These are phyloP conservation scores for Didymella lethalis DNA, from an alignment of 2,329 filamentous ascomycete species.

Conservation along the genomic window DNA sequence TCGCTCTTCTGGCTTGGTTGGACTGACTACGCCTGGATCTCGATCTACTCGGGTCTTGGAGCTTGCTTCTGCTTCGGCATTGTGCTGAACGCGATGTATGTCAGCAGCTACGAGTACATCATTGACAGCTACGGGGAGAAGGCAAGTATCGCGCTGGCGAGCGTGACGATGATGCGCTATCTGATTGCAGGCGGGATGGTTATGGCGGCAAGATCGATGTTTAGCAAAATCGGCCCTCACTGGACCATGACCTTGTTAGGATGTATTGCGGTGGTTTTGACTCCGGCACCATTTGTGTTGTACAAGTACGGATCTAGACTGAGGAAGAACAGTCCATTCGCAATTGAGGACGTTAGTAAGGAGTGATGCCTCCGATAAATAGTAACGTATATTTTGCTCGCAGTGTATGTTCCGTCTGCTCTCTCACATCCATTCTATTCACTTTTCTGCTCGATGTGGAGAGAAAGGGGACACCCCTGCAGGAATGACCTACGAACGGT, in stretches of 20 bases:
- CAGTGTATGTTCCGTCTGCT: too few species aligned
- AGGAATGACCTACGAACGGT: neutral
- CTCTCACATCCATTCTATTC: neutral
- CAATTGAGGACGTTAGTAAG: neutral
- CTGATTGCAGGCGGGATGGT: constrained; percentile 52
- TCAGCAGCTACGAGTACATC: constrained; percentile 48
- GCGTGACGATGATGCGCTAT: constrained; percentile 44
- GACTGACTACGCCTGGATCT: constrained; percentile 8
- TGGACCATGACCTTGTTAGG: constrained; percentile 55
- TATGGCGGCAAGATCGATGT: constrained; percentile 53
- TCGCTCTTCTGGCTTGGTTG: constrained; percentile 68
- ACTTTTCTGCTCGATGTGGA: neutral
- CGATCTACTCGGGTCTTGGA: constrained; percentile 11
- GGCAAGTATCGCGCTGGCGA: constrained; percentile 54
- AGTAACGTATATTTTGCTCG: too few species aligned
- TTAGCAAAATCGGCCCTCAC: constrained; percentile 51
- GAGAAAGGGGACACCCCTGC: neutral
- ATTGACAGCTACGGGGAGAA: constrained; percentile 54
- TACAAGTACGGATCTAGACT: constrained; percentile 44
- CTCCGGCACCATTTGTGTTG: constrained; percentile 50
- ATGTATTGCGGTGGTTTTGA: constrained; percentile 43
- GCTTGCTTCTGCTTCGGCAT: constrained; percentile 42
- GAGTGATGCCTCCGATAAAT: neutral
- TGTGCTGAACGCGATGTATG: constrained; percentile 56
- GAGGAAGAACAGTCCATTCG: constrained; percentile 24